phyloP scores from a whole-genome alignment of 108 stramenopile species.

The Cyclostephanos invisitatus region DNA sequence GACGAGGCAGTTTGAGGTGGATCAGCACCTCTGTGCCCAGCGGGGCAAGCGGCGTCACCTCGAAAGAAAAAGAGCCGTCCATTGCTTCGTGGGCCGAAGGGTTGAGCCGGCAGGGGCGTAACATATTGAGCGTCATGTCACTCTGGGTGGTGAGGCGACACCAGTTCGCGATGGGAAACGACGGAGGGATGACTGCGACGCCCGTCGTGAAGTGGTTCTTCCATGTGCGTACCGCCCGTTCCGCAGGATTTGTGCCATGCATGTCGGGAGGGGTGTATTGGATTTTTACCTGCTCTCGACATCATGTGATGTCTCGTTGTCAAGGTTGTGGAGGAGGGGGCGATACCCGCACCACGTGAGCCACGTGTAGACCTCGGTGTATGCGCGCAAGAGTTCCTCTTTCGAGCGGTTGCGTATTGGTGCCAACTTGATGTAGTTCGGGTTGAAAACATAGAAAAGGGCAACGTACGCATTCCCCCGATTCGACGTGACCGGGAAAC shows the following conservation, averaged over 20 bases:
- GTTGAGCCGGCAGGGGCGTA: slow-evolving; percentile 39
- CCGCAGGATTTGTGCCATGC: slow-evolving; percentile 48
- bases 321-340: slow-evolving; percentile 14
- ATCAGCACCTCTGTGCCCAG: too few relatives aligned
- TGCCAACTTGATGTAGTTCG: slow-evolving; percentile 34
- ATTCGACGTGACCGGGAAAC: too few relatives aligned
- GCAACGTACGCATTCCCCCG: too few relatives aligned
- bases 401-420: slow-evolving; percentile 21
- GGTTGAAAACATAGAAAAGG: slow-evolving; percentile 40
- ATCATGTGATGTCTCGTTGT: slow-evolving; percentile 19
- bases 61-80: slow-evolving; percentile 28
- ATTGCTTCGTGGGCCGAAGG: slow-evolving; percentile 29
- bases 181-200: too few relatives aligned
- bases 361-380: background rate
- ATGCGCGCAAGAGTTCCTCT: too few relatives aligned
- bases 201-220: slow-evolving; percentile 28
- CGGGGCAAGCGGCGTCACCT: too few relatives aligned
- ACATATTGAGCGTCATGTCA: slow-evolving; percentile 42
- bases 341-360: background rate
- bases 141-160: slow-evolving; percentile 40
- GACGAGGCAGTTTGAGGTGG: too few relatives aligned
- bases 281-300: slow-evolving; percentile 8
- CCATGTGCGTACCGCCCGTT: slow-evolving; percentile 43
- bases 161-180: slow-evolving; percentile 42
- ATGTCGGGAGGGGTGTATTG: too few relatives aligned